Conservation (phyloP, 805 yeast genomes). For the Middelhovenomyces tepae region DNA sequence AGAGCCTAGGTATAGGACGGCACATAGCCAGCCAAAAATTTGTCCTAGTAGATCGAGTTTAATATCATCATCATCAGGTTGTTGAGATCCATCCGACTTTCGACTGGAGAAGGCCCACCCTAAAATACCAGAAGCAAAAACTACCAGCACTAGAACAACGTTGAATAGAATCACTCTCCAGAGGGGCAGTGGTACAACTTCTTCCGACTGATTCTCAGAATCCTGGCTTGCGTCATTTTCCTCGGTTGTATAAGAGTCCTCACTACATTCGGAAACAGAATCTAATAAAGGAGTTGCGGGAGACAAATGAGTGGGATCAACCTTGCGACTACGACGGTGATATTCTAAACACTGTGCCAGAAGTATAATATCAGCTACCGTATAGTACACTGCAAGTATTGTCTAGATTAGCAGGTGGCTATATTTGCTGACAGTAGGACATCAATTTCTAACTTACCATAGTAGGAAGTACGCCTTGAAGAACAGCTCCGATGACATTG, state of each 20-base stretch:
- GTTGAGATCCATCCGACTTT: slow-evolving; percentile 32
- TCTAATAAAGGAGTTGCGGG: slow-evolving; percentile 83
- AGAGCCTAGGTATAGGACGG: slow-evolving; percentile 57
- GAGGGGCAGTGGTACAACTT: slow-evolving; percentile 8
- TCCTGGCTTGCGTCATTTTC: slow-evolving; percentile 9
- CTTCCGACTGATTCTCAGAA: slow-evolving; percentile 6
- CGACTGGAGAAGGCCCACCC: slow-evolving; percentile 75
- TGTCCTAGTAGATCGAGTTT: slow-evolving; percentile 75
- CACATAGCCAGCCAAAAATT: slow-evolving; percentile 63
- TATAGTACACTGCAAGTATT: slow-evolving; percentile 83
- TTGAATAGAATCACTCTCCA: slow-evolving; percentile 19
- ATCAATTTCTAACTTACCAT: slow-evolving; percentile 39
- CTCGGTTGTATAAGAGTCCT: slow-evolving; percentile 32
- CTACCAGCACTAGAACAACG: slow-evolving; percentile 50
- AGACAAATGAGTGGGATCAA: slow-evolving; percentile 71
- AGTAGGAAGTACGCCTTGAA: slow-evolving; percentile 88
- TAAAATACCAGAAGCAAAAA: slow-evolving; percentile 68
- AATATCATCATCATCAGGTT: slow-evolving; percentile 29
- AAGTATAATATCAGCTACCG: slow-evolving; percentile 79
- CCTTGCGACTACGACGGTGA: slow-evolving; percentile 44
- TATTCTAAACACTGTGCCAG: slow-evolving; percentile 77
- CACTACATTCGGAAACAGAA: slow-evolving; percentile 56
- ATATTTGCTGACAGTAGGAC: background rate
- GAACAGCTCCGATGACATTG: slow-evolving; percentile 81
- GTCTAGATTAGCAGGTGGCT: slow-evolving; percentile 34